Base-by-base conservation (phyloP, 257 asterid genomes). In the Nicotiana knightiana region DNA sequence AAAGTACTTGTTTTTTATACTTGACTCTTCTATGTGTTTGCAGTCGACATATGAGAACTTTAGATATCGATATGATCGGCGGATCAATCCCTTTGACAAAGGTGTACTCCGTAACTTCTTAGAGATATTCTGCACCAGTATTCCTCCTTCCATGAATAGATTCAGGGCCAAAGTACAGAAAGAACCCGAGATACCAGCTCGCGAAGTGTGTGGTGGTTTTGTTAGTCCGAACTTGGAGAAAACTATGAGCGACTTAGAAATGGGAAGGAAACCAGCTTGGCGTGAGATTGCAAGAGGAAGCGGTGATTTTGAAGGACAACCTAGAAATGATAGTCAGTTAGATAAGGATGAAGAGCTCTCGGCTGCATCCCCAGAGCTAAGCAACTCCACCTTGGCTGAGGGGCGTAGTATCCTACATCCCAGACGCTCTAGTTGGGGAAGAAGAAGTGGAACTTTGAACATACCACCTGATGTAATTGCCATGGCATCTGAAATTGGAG, bases 1-100 rank as follows among this genome's bases (percentile, higher is more conserved):
- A 18, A 17, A 37, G 51, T 58, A 35, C 70, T 58, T 78, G 73
- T 62, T 61, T 58, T 61, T 59, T 46, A 75, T 53, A 62, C 3
- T 2, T 9, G 48, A 67, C 26, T 63, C 35, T 21, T 63, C 62
- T 64, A 65, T 87, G 66, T 55, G 71, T 83, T 85, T 85, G 82
- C 96, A 96, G 98, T 94, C 98, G 16, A 96, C 99, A 66, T 96
- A 96, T 63, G 99, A 96, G 86, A 96, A 96, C 83, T 94, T 96
- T 82, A 97, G 99, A 16, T 94, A 96, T 82, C 88, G 98, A 89
- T 86, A 96, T 64, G 97, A 93, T 81, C 90, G 87, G 86, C 91
- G 98, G 87, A 79, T 89, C 87, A 94, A 94, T 70, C 96, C 90
- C 5, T 93, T 94, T 70, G 86, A 96, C 83, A 95, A 93, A 13